A percentile compares a stretch with the other conserved stretches of the same genome.
phyloP scores from a whole-genome alignment of 805 yeast species.

The Nakazawaea anatomiae region DNA sequence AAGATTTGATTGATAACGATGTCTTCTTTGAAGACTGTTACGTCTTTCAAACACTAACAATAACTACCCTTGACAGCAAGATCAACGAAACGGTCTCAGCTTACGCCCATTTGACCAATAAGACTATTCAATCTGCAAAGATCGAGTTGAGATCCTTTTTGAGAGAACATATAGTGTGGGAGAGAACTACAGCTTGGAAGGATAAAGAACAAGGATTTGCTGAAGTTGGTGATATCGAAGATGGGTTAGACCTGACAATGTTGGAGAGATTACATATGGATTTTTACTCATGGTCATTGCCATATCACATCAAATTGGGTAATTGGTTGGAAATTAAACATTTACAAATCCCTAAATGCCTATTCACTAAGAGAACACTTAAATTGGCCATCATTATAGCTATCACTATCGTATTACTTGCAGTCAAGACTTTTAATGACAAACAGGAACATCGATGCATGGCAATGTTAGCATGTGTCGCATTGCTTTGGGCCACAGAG shows the following conservation, averaged over 20 bases:
- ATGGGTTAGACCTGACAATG: constrained; percentile 12
- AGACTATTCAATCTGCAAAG: constrained; percentile 33
- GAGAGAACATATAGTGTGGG: constrained; percentile 95
- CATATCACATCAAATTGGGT: constrained; percentile 23
- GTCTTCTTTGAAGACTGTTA: constrained; percentile 39
- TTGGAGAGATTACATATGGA: constrained; percentile 14
- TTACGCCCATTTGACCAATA: constrained; percentile 34
- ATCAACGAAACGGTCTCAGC: constrained; percentile 36
- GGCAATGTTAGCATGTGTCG: constrained; percentile 75
- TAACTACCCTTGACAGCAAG: constrained; percentile 42
- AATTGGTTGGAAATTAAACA: constrained; percentile 19
- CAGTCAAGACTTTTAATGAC: constrained; percentile 54
- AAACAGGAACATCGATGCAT: constrained; percentile 71
- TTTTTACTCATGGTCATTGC: constrained; percentile 28
- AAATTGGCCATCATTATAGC: constrained; percentile 40
- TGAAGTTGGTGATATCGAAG: constrained; percentile 16
- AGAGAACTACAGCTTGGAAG: constrained; percentile 97
- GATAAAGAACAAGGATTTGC: constrained; percentile 75
- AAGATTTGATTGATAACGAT: constrained; percentile 41
- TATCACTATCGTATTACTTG: constrained; percentile 43
- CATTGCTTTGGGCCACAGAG: constrained; percentile 94
- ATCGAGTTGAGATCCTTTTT: constrained; percentile 46
- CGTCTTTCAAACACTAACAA: constrained; percentile 48
- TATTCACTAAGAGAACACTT: constrained; percentile 31
- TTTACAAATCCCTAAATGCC: constrained; percentile 37